Percentiles rank a stretch among this genome's conserved stretches.
phyloP scores from a whole-genome alignment of 1,284 basidiomycete genomes.

The Quambalaria eucalypti region DNA sequence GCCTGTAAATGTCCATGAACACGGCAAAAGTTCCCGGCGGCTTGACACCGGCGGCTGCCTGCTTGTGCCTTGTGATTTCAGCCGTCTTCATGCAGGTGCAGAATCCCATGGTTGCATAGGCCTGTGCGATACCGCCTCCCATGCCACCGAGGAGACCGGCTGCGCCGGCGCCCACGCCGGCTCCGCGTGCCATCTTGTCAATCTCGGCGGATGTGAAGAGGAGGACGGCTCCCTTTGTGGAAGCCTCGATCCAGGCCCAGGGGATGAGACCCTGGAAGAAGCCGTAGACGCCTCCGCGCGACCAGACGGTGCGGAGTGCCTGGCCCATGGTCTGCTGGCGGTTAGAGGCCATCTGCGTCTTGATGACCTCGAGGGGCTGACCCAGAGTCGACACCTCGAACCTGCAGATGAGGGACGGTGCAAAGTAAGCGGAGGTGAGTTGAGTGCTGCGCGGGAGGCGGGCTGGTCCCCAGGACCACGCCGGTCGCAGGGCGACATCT shows the following conservation, averaged over 20 bases:
- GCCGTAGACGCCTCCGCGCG: constrained; percentile 76
- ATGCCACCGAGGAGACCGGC: constrained; percentile 91
- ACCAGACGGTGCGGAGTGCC: constrained; percentile 78
- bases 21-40: constrained; percentile 81
- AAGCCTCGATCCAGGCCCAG: constrained; percentile 99
- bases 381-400: constrained; percentile 82
- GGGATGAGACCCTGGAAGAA: constrained; percentile 99
- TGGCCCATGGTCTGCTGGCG: constrained; percentile 73
- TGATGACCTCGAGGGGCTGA: constrained; percentile 94
- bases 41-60: constrained; percentile 75
- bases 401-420: constrained; percentile 3
- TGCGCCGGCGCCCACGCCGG: constrained; percentile 69
- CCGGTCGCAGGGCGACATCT: constrained; percentile 48
- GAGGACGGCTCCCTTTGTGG: constrained; percentile 92
- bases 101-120: constrained; percentile 98
- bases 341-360: constrained; percentile 58
- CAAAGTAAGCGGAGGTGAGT: not conserved
- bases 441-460: not conserved
- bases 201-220: constrained; percentile 94
- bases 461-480: constrained; percentile 7
- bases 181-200: constrained; percentile 60
- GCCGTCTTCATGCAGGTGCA: constrained; percentile 63
- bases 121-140: constrained; percentile 93
- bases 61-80: constrained; percentile 95
- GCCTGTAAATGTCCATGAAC: constrained; percentile 84